phyloP scores from a whole-genome alignment of 805 yeast genomes.

The Wickerhamomyces tratensis region DNA sequence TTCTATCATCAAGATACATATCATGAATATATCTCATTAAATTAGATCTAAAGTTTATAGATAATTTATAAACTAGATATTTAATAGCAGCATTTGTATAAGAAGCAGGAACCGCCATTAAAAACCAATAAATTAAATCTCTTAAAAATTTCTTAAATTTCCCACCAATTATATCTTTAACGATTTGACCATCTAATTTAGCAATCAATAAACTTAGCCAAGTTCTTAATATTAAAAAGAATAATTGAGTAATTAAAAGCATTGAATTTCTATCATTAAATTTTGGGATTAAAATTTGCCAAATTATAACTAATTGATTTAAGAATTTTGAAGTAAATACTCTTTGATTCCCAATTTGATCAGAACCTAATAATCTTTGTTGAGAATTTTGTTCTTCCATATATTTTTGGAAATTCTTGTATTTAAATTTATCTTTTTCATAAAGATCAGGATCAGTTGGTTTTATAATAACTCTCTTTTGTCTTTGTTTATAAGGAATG shows the following conservation, averaged over 20 bases:
- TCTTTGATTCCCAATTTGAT: slow-evolving; percentile 1
- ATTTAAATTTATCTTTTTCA: slow-evolving; percentile 18
- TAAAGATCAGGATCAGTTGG: slow-evolving; percentile 19
- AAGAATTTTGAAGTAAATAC: slow-evolving; percentile 53
- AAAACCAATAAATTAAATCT: slow-evolving; percentile 79
- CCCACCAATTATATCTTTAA: slow-evolving; percentile 78
- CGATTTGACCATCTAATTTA: slow-evolving; percentile 85
- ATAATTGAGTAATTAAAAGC: slow-evolving; percentile 58
- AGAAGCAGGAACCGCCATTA: slow-evolving; percentile 87
- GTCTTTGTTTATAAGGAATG: slow-evolving; percentile 18
- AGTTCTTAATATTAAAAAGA: slow-evolving; percentile 71
- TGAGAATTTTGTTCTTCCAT: slow-evolving; percentile 11
- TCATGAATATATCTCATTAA: slow-evolving; percentile 84
- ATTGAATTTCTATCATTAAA: slow-evolving; percentile 57
- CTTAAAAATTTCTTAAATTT: slow-evolving; percentile 64
- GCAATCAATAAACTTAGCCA: slow-evolving; percentile 83
- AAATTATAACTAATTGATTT: slow-evolving; percentile 63
- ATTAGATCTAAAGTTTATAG: slow-evolving; percentile 78
- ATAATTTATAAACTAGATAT: slow-evolving; percentile 63
- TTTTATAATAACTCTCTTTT: slow-evolving; percentile 16
- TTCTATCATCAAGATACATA: slow-evolving; percentile 67
- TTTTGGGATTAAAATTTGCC: slow-evolving; percentile 77
- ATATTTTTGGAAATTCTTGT: slow-evolving; percentile 17
- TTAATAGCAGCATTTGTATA: slow-evolving; percentile 88
- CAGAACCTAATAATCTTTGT: too few relatives aligned